Base-by-base conservation (phyloP, 495 filamentous ascomycete species). In the Aspergillus ostianus region DNA sequence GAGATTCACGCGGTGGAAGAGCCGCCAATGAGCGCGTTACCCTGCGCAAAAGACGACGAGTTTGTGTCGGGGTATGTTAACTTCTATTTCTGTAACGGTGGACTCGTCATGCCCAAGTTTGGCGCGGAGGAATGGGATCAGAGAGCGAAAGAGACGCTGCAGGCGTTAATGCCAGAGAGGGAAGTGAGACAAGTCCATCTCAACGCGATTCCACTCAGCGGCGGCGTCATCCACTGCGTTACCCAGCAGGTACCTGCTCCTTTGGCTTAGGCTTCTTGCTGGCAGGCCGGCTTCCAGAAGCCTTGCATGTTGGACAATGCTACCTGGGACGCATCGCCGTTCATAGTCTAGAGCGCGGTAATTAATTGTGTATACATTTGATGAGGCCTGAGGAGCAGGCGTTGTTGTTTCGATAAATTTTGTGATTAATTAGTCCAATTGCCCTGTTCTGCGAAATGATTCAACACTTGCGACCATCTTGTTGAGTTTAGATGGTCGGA, bases 161-260 rank as follows among this genome's bases (percentile, higher is more conserved):
- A 67, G 50, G 48, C 21, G 6, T 45, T 70, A 29, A 27, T 66
- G 13, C 63, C 67, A 1, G 65, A 66, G 27, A 58, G 69, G 10
- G 59, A 63, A 17, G 47, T 67, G 18, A 53, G 61, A 45, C 67
- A 69, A 47, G 67, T 71, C n/a, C 61, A 59, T 58, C 50, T 60
- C 13, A 66, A 55, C 50, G 65, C 64, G 9, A 65, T 71, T 49
- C 65, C 67, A n/a, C 47, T 68, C 23, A 67, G 62, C 23, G 69
- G 67, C 4, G 69, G 69, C 17, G 67, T 67, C 51, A 55, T 71
- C 47, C 69, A 71, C 56, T 68, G 69, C 51, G 65, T 64, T 12
- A 70, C 69, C 4, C 67, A 71, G 52, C 67, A 70, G 56, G 61
- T 68, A 18, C 59, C 59, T 55, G 45, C 52, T 15, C 32, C 53